Evolutionary conservation across 192 early-diverging fungal genomes (phyloP).

Genomic region (Coemansia sp.): DNA sequence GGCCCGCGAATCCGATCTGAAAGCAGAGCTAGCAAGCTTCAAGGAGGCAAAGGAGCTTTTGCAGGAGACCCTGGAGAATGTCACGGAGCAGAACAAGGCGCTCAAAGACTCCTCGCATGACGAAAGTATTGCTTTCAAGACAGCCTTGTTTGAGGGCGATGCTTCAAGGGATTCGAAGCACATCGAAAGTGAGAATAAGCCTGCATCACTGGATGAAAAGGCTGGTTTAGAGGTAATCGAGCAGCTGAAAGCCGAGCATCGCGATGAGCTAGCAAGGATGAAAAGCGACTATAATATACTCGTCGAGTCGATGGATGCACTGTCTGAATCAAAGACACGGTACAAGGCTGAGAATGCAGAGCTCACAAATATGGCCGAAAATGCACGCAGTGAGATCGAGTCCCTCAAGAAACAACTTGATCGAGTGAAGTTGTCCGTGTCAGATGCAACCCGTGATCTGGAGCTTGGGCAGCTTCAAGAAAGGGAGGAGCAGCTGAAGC

Average conservation of each 20-base stretch:
- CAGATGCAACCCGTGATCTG: neutral
- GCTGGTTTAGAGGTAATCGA: neutral
- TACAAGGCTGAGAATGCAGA: constrained; percentile 18
- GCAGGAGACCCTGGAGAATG: constrained; percentile 24
- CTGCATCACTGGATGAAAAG: neutral
- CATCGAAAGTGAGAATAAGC: neutral
- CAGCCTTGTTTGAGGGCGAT: constrained; percentile 22
- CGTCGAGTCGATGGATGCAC: constrained; percentile 11
- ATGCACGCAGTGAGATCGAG: constrained; percentile 22
- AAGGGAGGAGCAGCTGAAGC: constrained; percentile 23
- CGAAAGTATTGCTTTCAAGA: constrained; percentile 29
- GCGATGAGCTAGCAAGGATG: constrained; percentile 16
- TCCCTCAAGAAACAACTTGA: constrained; percentile 16
- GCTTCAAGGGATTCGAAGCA: constrained; percentile 3
- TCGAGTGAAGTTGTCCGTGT: neutral
- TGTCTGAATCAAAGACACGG: constrained; percentile 22
- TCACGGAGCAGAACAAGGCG: constrained; percentile 34
- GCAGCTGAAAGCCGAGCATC: constrained; percentile 19
- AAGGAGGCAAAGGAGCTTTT: constrained; percentile 16
- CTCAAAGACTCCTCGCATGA: constrained; percentile 23
- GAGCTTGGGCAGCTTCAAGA: constrained; percentile 35
- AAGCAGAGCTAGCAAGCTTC: neutral
- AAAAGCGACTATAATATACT: constrained; percentile 18
- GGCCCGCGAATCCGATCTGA: constrained; percentile 1
- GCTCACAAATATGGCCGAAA: constrained; percentile 13